Conservation (phyloP, 768 basidiomycete species). For the Xanthoconium stramineum region DNA sequence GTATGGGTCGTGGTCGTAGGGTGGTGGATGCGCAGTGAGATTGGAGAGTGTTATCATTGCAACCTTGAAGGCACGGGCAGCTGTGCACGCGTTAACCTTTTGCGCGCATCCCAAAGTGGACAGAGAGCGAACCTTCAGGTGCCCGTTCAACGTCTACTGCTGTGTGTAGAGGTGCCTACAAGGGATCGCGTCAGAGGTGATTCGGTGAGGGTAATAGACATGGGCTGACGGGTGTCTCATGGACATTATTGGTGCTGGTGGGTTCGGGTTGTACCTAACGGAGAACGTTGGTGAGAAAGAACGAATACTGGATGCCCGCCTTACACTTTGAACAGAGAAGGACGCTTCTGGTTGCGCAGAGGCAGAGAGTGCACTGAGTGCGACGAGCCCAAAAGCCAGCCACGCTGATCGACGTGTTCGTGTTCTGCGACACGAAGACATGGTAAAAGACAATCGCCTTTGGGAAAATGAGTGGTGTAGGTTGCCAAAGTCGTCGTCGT, state of each 20-base stretch:
- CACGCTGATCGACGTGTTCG: constrained; percentile 47
- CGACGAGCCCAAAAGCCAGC: constrained; percentile 59
- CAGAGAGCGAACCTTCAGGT: constrained; percentile 45
- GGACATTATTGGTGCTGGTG: constrained; percentile 4
- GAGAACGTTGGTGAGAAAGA: neutral
- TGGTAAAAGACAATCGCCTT: neutral
- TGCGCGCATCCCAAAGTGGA: neutral
- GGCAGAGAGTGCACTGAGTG: constrained; percentile 44
- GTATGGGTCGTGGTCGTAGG: constrained; percentile 52
- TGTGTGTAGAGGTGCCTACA: constrained; percentile 12
- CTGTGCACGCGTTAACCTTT: constrained; percentile 34
- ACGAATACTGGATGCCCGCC: neutral
- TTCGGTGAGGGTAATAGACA: neutral
- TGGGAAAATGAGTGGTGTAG: neutral
- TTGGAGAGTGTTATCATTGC: constrained; percentile 65
- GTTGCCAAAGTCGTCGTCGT: neutral
- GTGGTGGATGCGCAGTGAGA: constrained; percentile 57
- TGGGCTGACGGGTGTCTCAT: constrained; percentile 14
- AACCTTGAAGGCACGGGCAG: constrained; percentile 71
- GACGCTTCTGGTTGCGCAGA: constrained; percentile 36
- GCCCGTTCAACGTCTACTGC: constrained; percentile 38
- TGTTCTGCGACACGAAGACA: constrained; percentile 20
- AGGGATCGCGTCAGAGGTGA: neutral
- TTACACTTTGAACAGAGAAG: constrained; percentile 18
- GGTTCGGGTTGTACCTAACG: constrained; percentile 16